Base-by-base conservation (phyloP, 441 rosid species). In the Gossypium gossypioides region DNA sequence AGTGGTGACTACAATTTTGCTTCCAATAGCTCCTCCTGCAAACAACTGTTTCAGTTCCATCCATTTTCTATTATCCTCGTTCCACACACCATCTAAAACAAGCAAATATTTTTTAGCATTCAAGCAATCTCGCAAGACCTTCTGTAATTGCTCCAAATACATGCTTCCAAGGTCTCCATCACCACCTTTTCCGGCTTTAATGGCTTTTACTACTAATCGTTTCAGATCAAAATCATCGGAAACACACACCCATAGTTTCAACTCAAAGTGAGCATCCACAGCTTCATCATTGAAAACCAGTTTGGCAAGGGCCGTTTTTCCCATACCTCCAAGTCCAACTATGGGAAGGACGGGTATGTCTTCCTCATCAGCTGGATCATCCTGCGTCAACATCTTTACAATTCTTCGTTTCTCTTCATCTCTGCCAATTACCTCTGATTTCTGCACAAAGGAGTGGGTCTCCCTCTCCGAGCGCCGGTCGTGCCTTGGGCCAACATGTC, bases 181-280 rank as follows among this genome's bases (percentile, higher is more conserved):
- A 4, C 44, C 25, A 1, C 25, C 24, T 4, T 34, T 34, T 8
- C 21, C 65, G n/a, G 25, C 48, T 56, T 37, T 57, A 42, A 70
- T 56, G 37, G 59, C 7, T 32, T 19, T 57, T 50, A n/a, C 15
- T 2, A 55, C 13, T 18, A 69, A 9, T 24, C 2, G 44, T 18
- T 69, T 54, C 29, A 68, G 21, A 68, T 68, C 61, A 68, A 29
- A 68, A 9, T 51, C 61, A 29, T 68, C 29, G 6, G 72, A 68
- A 25, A 68, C 61, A 52, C 72, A 68, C 16, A 52, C 27, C 61
- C 72, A 52, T 0, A 52, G 24, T 54, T 21, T 52, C 12, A 69
- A 32, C n/a, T 54, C 61, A 50, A 52, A 52, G 15, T 69, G 18
- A 8, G 6, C 12, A 32, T 29, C 60, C 32, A 52, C 61, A 18